Base-by-base conservation (phyloP, 495 filamentous ascomycete genomes). In the Aspergillus incahuasiensis region DNA sequence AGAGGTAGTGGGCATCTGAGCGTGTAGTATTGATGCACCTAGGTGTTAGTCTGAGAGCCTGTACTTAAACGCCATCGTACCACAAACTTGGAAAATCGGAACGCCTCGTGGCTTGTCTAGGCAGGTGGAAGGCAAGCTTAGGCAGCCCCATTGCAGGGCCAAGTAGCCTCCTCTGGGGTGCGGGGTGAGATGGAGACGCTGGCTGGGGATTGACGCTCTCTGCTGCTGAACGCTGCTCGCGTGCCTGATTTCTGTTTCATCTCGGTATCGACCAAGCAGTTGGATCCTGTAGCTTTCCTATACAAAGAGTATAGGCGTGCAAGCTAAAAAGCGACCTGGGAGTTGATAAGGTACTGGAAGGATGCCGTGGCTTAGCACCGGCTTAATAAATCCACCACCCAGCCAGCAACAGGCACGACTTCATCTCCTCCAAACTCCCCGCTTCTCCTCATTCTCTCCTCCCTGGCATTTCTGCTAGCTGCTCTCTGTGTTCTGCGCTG, bases 161-260 rank as follows among this genome's bases (percentile, higher is more conserved):
- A 81, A 88, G 68, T 82, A 89, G 42, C 84, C 86, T 28, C 85
- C 85, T 72, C 86, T 83, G 52, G 80, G 69, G 65, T 88, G 84
- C 11, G 74, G 68, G 24, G 64, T 57, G 86, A 48, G 46, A 20
- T 28, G 3, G 22, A 47, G 72, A 21, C 62, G 58, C 13, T 52
- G 32, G 12, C 32, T 35, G 6, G 8, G 12, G 32, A 35, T 2
- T 15, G 32, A 2, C 9, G 32, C 32, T 35, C 32, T 19, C 35
- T 32, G 28, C 45, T 30, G 13, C 19, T 7, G 18, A 16, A 21
- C 3, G n/a, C 39, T 44, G 41, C 18, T 44, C 19, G 41, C 41
- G 41, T 21, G 41, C 24, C 18, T 21, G 18, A 3, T 41, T 41
- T 41, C 18, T 19, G n/a, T 41, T 41, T 42, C 5, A 16, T 5